Evolutionary conservation across 139 green algal species (phyloP), one percentile per base, ranked within the genome.

Genomic region (Coelastrella sp.): DNA sequence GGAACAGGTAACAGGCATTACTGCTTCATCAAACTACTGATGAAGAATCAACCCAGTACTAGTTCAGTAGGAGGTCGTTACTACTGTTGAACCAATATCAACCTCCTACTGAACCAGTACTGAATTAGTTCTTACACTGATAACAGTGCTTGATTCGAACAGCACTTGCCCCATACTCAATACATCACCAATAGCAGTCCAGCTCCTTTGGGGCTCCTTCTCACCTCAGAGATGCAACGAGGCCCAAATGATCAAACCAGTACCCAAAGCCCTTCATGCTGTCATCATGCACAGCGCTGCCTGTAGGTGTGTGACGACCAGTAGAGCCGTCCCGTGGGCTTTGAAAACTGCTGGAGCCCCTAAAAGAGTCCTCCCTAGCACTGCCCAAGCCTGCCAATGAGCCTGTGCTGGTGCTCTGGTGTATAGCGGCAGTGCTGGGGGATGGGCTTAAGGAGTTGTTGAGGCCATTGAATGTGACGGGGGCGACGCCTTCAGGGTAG

Each of bases 241-340:
- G 95, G 0, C 85, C 90, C 4, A 61, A n/a, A 68, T 96, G 93
- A 84, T 97, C 93, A 93, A 97, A 97, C 59, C 88, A 88, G 20
- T 84, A 94, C 12, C 93, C 94, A 35, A 93, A n/a, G 6, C 89
- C 91, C 81, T 78, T 70, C 15, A 93, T 49, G 6, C 56, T 84
- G 6, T 90, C 79, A 72, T 89, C 84, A 63, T 58, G 63, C 19
- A 20, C 20, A 14, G 22, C 24, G 49, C 27, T 87, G 82, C 63
- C 72, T 35, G 11, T 78, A 35, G 81, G 81, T 8, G 81, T 86
- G n/a, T 86, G 81, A 1, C 81, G 81, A n/a, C 60, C 81, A 60
- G 81, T 58, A 6, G 17, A 68, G 70, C n/a, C 49, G 61, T 49
- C 68, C 78, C 74, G 61, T n/a, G 57, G n/a, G 20, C 70, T 56